Percentiles rank a stretch among this genome's conserved stretches.
Evolutionary conservation across 2,329 filamentous ascomycete genomes (phyloP).

Genomic region (Colletotrichum siamense): DNA sequence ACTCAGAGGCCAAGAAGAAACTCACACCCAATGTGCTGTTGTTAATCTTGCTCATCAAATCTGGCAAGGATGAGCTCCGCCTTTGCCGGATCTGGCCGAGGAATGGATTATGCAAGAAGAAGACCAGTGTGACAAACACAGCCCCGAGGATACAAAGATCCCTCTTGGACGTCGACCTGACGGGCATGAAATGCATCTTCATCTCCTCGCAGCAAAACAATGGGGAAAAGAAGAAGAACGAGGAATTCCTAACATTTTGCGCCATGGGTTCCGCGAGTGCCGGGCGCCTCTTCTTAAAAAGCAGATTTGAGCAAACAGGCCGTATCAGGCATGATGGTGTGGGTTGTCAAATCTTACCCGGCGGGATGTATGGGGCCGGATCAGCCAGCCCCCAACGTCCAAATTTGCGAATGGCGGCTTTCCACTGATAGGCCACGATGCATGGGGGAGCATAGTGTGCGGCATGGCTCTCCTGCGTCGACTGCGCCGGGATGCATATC

Average conservation of each 20-base stretch:
- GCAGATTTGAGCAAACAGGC: background rate
- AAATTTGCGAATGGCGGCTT: background rate
- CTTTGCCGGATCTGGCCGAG: background rate
- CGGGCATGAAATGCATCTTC: background rate
- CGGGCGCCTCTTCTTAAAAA: background rate
- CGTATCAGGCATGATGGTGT: background rate
- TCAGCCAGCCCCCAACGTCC: background rate
- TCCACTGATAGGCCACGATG: background rate
- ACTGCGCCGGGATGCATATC: background rate
- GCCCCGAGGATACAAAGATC: background rate
- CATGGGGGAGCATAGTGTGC: background rate
- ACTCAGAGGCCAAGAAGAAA: background rate
- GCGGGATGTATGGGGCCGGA: background rate
- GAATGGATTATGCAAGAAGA: constrained; percentile 4
- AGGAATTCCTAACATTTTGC: background rate
- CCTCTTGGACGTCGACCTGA: constrained; percentile 6
- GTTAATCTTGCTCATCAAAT: background rate
- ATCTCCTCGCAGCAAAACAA: background rate
- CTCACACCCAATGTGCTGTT: constrained; percentile 15
- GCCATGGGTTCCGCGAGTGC: background rate
- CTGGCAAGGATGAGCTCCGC: background rate
- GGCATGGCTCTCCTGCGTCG: background rate
- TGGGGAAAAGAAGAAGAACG: background rate
- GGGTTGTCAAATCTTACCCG: background rate
- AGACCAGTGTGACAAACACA: background rate